Percentiles rank a stretch among this genome's conserved stretches.
Conservation (phyloP, 192 early-diverging fungal species). For the Entomortierella beljakovae region DNA sequence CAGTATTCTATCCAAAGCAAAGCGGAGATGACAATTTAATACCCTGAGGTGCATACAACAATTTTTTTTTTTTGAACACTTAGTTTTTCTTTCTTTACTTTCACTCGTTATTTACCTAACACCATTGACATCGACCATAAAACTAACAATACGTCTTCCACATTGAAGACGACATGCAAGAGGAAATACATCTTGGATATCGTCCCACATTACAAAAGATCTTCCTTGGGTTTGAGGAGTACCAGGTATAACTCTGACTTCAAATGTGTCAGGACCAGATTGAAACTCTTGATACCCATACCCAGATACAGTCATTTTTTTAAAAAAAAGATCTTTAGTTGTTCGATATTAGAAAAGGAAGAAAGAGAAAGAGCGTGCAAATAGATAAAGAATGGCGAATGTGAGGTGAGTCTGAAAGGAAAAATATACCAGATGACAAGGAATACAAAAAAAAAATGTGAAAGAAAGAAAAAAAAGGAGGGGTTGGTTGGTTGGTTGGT, state of each 20-base stretch:
- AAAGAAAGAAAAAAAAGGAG: neutral
- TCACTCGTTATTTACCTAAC: conserved; percentile 9
- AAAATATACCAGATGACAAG: too few relatives aligned
- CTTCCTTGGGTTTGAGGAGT: conserved; percentile 1
- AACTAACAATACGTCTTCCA: conserved; percentile 15
- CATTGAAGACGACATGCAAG: conserved; percentile 7
- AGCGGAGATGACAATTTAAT: neutral
- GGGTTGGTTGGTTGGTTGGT: neutral
- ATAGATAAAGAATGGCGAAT: too few relatives aligned
- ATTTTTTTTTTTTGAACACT: neutral
- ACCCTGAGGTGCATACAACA: neutral
- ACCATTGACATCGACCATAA: conserved; percentile 21
- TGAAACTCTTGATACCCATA: conserved; percentile 11
- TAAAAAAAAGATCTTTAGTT: neutral
- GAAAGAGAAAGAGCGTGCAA: neutral
- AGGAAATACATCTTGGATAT: conserved; percentile 19
- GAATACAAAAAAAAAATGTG: neutral
- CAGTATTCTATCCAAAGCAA: neutral
- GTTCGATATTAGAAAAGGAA: neutral
- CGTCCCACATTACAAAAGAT: conserved; percentile 15
- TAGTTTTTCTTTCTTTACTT: neutral
- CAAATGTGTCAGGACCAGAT: conserved; percentile 1
- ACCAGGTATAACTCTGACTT: conserved; percentile 11
- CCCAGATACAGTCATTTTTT: neutral
- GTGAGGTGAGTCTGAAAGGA: too few relatives aligned